Evolutionary conservation across 306 rosid genomes (phyloP), one percentile per base, ranked within the genome.

Genomic region (Luffa aegyptiaca): DNA sequence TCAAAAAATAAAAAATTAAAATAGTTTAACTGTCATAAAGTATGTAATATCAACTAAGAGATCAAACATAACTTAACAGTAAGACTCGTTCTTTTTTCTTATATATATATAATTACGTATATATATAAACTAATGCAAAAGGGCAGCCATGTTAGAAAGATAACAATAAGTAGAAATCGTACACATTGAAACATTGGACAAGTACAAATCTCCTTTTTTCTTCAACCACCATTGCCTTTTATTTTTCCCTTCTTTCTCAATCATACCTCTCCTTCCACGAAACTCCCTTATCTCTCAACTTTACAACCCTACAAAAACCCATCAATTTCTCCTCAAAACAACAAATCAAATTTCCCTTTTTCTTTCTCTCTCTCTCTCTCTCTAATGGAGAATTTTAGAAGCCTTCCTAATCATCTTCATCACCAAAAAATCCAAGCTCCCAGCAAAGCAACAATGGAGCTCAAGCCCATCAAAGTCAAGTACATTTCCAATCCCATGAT

Each of bases 401-500:
- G 1, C n/a, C n/a, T 64, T 35, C 46, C 72, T 17, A 6, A 6
- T 64, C 10, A 33, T 64, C 12, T 6, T 16, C 46, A 2, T 14
- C 72, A 64, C 5, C 9, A 16, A 37, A 17, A 18, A 37, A 8
- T 18, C 49, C 31, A 17, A 66, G 5, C 20, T 65, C 57, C 53
- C 21, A 64, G 31, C 46, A 83, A 72, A 81, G 61, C 44, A 14
- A 71, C 73, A 11, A 71, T 62, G 77, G 49, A 79, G 48, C 39
- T 18, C 61, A 55, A 61, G 13, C 84, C 90, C 49, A 79, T 83
- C 7, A 86, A 76, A 80, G 86, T 87, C 10, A 87, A 85, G 88
- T 87, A 87, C 26, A 87, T 87, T 42, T 87, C 90, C 11, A 87
- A 85, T 78, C 90, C 90, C 2, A 42, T 81, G 88, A 81, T 83